phyloP scores from a whole-genome alignment of 2,329 filamentous ascomycete genomes.

The Fonsecaea pugnacius region DNA sequence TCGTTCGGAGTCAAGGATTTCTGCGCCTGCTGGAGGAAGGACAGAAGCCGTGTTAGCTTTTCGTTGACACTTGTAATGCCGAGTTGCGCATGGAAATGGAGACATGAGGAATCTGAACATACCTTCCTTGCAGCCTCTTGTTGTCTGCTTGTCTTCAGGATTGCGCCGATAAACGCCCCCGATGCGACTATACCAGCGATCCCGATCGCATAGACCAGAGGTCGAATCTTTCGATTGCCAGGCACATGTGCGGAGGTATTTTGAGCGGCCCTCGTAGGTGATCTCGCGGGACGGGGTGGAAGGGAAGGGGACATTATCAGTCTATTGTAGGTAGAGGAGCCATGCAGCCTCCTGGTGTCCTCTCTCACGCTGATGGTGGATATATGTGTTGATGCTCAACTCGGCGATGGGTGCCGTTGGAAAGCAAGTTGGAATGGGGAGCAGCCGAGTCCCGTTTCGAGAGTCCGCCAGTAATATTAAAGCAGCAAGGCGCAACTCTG shows the following conservation, averaged over 20 bases:
- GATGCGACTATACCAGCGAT: constrained; percentile 32
- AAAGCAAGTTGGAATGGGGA: neutral
- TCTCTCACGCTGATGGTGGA: neutral
- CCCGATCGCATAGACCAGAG: constrained; percentile 30
- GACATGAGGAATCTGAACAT: neutral
- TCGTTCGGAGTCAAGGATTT: neutral
- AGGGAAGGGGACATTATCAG: constrained; percentile 17
- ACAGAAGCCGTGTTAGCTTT: neutral
- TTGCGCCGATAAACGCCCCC: constrained; percentile 31
- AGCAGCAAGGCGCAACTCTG: constrained; percentile 14
- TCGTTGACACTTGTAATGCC: neutral
- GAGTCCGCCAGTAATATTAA: constrained; percentile 4
- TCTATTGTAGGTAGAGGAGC: neutral
- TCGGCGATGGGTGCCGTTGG: neutral
- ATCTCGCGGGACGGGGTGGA: constrained; percentile 2
- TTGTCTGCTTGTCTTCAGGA: constrained; percentile 26
- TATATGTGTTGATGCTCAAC: neutral
- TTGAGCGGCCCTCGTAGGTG: neutral
- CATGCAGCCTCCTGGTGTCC: constrained; percentile 2
- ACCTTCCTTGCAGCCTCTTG: constrained; percentile 21
- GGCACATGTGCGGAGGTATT: neutral
- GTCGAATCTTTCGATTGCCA: constrained; percentile 18
- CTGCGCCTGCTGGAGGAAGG: constrained; percentile 2
- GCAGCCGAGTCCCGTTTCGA: neutral
- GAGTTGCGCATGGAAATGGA: neutral